phyloP scores from a whole-genome alignment of 2,329 filamentous ascomycete genomes.

The Verticillium zaregamsianum region DNA sequence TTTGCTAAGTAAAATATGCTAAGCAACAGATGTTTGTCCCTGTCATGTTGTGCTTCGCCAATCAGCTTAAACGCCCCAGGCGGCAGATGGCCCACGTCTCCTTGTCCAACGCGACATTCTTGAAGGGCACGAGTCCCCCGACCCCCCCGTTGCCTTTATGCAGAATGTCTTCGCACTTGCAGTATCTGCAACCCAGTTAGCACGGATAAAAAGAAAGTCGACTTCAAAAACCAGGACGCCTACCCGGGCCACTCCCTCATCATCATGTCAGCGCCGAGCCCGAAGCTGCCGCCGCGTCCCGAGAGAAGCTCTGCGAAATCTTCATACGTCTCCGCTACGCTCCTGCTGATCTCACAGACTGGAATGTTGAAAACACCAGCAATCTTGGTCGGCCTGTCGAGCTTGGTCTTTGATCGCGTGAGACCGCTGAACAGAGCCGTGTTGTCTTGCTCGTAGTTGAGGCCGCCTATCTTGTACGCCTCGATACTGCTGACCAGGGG shows the following conservation, averaged over 20 bases:
- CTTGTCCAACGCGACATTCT: not conserved
- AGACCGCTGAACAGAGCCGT: too few species aligned
- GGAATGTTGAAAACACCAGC: not conserved
- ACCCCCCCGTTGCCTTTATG: not conserved
- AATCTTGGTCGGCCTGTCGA: not conserved
- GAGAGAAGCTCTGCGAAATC: not conserved
- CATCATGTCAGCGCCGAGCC: too few species aligned
- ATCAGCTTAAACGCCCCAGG: too few species aligned
- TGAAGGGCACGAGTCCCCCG: not conserved
- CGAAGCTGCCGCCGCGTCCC: not conserved
- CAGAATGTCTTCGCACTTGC: not conserved
- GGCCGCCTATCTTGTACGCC: not conserved
- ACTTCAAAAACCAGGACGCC: not conserved
- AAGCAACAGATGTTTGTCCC: too few species aligned
- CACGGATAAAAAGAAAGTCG: not conserved
- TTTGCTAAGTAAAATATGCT: too few species aligned
- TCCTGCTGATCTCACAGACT: not conserved
- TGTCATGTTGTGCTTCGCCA: too few species aligned
- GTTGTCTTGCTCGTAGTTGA: not conserved
- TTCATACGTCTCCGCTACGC: not conserved
- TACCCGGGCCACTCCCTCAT: too few species aligned
- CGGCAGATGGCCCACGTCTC: not conserved
- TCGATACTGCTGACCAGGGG: not conserved
- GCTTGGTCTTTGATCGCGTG: too few species aligned
- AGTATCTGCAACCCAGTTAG: not conserved